A percentile compares a stretch with the other conserved stretches of the same genome.
Evolutionary conservation across 768 basidiomycete species (phyloP).

Genomic region (Tricholoma bakamatsutake): DNA sequence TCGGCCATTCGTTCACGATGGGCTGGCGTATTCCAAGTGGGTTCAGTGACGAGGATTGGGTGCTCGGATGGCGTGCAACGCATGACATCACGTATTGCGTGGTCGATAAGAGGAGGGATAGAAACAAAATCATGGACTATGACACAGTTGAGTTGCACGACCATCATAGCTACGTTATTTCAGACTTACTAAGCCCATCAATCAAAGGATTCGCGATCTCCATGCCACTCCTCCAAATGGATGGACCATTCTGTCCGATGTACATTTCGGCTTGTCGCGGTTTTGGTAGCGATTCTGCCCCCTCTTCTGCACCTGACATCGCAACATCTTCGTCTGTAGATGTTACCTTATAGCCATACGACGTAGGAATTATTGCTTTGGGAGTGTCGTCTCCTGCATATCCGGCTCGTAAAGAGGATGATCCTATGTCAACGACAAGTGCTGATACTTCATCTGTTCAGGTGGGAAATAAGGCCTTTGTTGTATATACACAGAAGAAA

Average conservation of each 20-base stretch:
- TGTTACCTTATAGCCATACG: conserved; percentile 69
- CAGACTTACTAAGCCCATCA: conserved; percentile 74
- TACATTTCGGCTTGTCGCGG: conserved; percentile 56
- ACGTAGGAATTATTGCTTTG: conserved; percentile 84
- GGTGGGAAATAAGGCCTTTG: not conserved
- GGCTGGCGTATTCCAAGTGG: conserved; percentile 92
- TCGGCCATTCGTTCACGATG: conserved; percentile 94
- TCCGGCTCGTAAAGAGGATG: conserved; percentile 85
- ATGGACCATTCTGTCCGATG: conserved; percentile 84
- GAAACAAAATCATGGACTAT: conserved; percentile 75
- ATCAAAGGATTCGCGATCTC: conserved; percentile 77
- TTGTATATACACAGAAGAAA: not conserved
- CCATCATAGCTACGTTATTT: not conserved
- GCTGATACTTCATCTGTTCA: conserved; percentile 91
- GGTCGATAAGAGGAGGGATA: conserved; percentile 62
- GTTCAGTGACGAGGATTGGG: conserved; percentile 89
- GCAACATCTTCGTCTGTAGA: conserved; percentile 42
- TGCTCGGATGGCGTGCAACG: conserved; percentile 76
- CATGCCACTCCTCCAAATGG: conserved; percentile 88
- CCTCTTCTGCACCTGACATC: conserved; percentile 45
- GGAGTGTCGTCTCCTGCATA: conserved; percentile 98
- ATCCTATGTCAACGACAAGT: conserved; percentile 90
- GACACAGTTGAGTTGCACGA: not conserved
- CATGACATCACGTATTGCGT: conserved; percentile 75
- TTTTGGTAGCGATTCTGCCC: conserved; percentile 24